Percentiles rank a stretch among this genome's conserved stretches.
Evolutionary conservation across 2,329 filamentous ascomycete genomes (phyloP).

Genomic region (Neofusicoccum umdonicola): DNA sequence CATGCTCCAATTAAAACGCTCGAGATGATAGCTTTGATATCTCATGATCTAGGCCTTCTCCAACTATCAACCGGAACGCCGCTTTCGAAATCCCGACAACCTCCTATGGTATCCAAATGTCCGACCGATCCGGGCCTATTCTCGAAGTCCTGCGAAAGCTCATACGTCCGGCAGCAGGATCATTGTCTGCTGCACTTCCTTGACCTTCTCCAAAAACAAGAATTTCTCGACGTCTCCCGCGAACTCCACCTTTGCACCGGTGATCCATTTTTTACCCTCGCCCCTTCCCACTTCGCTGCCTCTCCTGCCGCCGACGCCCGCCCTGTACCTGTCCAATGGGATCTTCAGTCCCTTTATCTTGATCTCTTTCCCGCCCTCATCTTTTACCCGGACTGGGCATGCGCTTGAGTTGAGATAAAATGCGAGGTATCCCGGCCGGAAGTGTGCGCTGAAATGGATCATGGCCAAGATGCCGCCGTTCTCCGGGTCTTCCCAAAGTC

Average conservation of each 20-base stretch:
- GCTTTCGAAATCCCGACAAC: background rate
- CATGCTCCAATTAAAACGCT: background rate
- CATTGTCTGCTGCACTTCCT: constrained; percentile 37
- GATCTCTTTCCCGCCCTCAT: constrained; percentile 38
- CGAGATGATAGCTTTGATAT: background rate
- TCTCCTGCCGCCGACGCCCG: background rate
- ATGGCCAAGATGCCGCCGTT: constrained; percentile 43
- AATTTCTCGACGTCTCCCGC: constrained; percentile 41
- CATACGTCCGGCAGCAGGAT: constrained; percentile 38
- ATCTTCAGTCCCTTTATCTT: constrained; percentile 45
- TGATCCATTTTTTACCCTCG: constrained; percentile 40
- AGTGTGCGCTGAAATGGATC: constrained; percentile 45
- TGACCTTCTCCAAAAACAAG: constrained; percentile 39
- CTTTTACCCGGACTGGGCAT: constrained; percentile 40
- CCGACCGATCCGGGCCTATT: constrained; percentile 13
- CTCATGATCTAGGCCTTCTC: background rate
- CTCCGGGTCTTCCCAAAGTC: constrained; percentile 47
- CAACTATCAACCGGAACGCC: background rate
- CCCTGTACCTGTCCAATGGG: constrained; percentile 25
- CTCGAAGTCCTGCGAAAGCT: constrained; percentile 21
- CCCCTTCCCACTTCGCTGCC: constrained; percentile 19
- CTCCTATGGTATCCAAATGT: background rate
- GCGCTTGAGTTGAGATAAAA: constrained; percentile 45
- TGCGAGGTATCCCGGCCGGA: constrained; percentile 43
- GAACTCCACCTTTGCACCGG: constrained; percentile 45